Conservation (phyloP, 83 land plant species). For the Isoetes engelmannii region DNA sequence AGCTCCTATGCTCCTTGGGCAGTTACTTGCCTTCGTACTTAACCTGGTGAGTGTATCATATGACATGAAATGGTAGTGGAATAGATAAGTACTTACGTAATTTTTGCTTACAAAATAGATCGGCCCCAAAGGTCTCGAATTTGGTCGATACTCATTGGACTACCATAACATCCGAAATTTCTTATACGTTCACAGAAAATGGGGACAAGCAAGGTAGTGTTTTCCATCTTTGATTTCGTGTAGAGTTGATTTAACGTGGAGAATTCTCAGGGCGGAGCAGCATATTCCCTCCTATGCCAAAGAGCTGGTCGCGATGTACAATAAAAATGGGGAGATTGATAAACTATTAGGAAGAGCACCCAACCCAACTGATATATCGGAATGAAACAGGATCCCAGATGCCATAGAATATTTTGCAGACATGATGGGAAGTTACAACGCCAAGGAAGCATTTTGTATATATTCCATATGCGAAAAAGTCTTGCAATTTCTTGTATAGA, state of each 20-base stretch:
- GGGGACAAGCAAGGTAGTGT: conserved; percentile 86
- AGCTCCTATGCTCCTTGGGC: conserved; percentile 81
- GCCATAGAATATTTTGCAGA: no score
- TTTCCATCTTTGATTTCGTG: background rate
- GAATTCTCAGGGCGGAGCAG: conserved; percentile 61
- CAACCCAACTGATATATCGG: no score
- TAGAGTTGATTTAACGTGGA: background rate
- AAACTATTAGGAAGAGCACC: conserved; percentile 32
- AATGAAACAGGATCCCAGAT: no score
- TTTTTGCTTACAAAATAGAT: conserved; percentile 36
- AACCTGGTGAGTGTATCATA: conserved; percentile 57
- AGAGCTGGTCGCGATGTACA: conserved; percentile 73
- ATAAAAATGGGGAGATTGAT: conserved; percentile 71
- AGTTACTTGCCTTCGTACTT: conserved; percentile 75
- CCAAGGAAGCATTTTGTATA: no score
- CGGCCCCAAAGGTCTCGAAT: conserved; percentile 97
- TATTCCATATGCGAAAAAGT: no score
- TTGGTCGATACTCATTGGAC: conserved; percentile 94
- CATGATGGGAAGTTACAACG: no score
- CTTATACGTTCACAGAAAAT: conserved; percentile 60
- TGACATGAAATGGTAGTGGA: background rate
- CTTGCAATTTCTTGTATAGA: no score
- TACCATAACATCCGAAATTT: conserved; percentile 93
- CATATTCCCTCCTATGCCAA: conserved; percentile 94
- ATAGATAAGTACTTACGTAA: background rate